Conservation (phyloP, 2,329 filamentous ascomycete species). For the Hymenoscyphus linearis region DNA sequence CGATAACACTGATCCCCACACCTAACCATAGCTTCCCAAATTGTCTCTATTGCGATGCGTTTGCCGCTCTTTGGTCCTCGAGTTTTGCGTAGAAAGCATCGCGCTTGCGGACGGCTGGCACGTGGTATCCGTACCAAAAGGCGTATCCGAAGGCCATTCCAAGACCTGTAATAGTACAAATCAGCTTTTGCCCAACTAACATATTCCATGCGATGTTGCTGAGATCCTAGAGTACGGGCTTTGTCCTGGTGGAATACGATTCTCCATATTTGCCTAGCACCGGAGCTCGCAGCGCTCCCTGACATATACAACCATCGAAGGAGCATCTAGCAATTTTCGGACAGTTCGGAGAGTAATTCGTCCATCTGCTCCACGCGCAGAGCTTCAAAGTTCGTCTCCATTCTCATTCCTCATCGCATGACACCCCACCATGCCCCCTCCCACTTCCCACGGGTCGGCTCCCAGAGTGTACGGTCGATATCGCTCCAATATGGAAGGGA, state of each 20-base stretch:
- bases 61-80: slow-evolving; percentile 35
- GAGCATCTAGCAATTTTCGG: neutral
- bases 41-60: slow-evolving; percentile 23
- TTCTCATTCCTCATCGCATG: neutral
- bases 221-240: neutral
- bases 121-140: slow-evolving; percentile 47
- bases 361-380: neutral
- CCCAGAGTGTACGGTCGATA: neutral
- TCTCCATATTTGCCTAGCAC: neutral
- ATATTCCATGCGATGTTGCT: neutral
- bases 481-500: neutral
- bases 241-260: neutral
- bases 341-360: neutral
- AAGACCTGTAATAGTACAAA: slow-evolving; percentile 40
- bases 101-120: slow-evolving; percentile 36
- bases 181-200: neutral
- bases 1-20: slow-evolving; percentile 3
- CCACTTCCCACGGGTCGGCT: neutral
- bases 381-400: neutral
- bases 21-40: neutral
- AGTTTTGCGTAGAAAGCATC: slow-evolving; percentile 39
- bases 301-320: neutral
- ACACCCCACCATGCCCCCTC: neutral
- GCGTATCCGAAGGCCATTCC: slow-evolving; percentile 47
- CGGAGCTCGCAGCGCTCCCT: neutral